Evolutionary conservation across 768 basidiomycete genomes (phyloP).

Genomic region (Coprinopsis strossmayeri): DNA sequence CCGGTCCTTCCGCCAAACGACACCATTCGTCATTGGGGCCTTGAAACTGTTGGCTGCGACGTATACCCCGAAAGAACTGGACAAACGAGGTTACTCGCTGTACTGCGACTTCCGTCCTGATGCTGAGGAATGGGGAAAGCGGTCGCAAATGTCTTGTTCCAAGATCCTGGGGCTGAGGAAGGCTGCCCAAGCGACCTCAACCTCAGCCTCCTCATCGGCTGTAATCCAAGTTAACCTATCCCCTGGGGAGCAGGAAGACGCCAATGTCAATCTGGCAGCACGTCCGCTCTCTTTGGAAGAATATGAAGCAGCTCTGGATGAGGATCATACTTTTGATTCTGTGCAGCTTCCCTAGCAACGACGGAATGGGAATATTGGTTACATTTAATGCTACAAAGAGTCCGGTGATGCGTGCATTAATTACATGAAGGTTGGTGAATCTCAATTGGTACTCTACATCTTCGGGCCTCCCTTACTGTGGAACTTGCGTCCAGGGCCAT

Average conservation of each 20-base stretch:
- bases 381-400: background rate
- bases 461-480: background rate
- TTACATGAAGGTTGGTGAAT: too few relatives aligned
- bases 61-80: slow-evolving; percentile 53
- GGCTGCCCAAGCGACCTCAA: slow-evolving; percentile 1
- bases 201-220: background rate
- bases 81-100: slow-evolving; percentile 62
- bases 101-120: slow-evolving; percentile 86
- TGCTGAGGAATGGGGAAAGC: slow-evolving; percentile 79
- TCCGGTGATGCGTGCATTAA: background rate
- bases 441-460: background rate
- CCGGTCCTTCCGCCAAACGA: slow-evolving; percentile 72
- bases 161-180: slow-evolving; percentile 59
- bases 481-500: slow-evolving; percentile 16
- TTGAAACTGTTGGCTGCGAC: slow-evolving; percentile 61
- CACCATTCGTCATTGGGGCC: slow-evolving; percentile 72
- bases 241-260: too few relatives aligned
- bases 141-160: slow-evolving; percentile 64
- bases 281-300: slow-evolving; percentile 39
- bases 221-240: background rate
- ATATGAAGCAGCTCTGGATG: slow-evolving; percentile 45
- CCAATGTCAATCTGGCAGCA: background rate
- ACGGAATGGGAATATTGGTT: background rate
- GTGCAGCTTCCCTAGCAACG: too few relatives aligned
- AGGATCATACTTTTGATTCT: slow-evolving; percentile 39